Evolutionary conservation across 2,329 filamentous ascomycete genomes (phyloP), one percentile per base, ranked within the genome.

Genomic region (Arthrobotrys sinensis): DNA sequence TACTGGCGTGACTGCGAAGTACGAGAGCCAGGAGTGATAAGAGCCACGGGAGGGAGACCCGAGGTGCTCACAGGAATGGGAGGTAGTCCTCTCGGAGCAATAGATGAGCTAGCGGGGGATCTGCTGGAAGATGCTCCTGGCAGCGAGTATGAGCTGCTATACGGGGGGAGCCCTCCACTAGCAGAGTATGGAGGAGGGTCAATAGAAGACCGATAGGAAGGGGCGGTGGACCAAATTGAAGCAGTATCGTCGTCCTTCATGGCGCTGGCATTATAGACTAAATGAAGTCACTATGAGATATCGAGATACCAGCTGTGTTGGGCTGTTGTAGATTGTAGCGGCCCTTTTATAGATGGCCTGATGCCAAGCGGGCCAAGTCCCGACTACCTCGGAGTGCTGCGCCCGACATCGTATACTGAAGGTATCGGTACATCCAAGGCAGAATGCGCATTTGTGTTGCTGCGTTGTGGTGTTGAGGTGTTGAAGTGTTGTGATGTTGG

Each of bases 111-210:
- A 24, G n/a, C 28, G 34, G 71, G 34, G 24, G 71, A n/a, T 46
- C 53, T 43, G 12, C 32, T 11, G 8, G 52, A 43, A 24, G 55
- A 43, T 21, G 38, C 16, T 45, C 24, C 65, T 52, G 62, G 11
- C 19, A 70, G 46, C 1, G 72, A 76, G 12, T 62, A 53, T 14
- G 28, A 60, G 34, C 63, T 36, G 12, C 32, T 53, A 28, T 71
- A 78, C 12, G 75, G 48, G 2, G 75, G 67, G n/a, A 72, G 62
- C 16, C 62, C 48, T 5, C 67, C 53, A 36, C 67, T 67, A 24
- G 67, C 36, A n/a, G 75, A 72, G 75, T 78, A 78, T 1, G 75
- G 75, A 66, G 75, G 75, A 16, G 55, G 67, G 34, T 70, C 66
- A 11, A 43, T 19, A 43, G 66, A 53, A 24, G 67, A 36, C 8